These are phyloP conservation scores for Phytophthora lateralis DNA, from an alignment of 352 stramenopile genomes.

Conservation along the genomic window DNA sequence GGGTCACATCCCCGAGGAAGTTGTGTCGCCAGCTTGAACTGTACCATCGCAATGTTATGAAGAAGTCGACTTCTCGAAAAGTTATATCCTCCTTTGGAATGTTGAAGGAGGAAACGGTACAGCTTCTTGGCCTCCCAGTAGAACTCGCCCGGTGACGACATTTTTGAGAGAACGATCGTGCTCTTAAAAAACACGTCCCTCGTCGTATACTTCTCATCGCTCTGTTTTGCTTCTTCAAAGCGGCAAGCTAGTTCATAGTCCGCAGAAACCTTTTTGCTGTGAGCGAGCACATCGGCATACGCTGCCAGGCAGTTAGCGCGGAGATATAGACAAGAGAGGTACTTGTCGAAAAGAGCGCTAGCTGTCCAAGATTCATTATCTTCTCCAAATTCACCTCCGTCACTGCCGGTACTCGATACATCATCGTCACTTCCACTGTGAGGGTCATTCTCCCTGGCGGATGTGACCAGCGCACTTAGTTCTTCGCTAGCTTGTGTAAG, in stretches of 20 bases:
- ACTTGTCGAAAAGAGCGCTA: constrained; percentile 41
- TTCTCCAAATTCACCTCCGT: constrained; percentile 5
- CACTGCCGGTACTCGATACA: constrained; percentile 23
- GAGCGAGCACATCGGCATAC: constrained; percentile 61
- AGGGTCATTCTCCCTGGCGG: constrained; percentile 11
- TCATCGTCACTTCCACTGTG: constrained; percentile 17
- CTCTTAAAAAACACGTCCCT: constrained; percentile 26
- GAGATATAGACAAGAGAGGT: constrained; percentile 52
- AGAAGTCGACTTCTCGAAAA: constrained; percentile 34
- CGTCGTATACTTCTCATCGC: constrained; percentile 8
- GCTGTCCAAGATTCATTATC: constrained; percentile 13
- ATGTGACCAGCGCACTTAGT: constrained; percentile 23
- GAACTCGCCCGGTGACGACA: constrained; percentile 48
- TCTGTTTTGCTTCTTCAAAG: constrained; percentile 50
- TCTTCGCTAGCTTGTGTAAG: constrained; percentile 45
- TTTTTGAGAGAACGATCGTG: constrained; percentile 41
- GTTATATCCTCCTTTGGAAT: constrained; percentile 17
- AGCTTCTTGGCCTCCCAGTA: constrained; percentile 69
- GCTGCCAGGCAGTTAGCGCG: constrained; percentile 54
- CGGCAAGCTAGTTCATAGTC: constrained; percentile 62
- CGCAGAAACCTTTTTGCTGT: constrained; percentile 36
- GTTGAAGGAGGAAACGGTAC: constrained; percentile 43
- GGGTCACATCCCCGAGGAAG: constrained; percentile 52
- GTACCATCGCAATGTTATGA: constrained; percentile 40
- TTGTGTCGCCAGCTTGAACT: constrained; percentile 70